Evolutionary conservation across 176 grass and related monocot genomes (phyloP).

Genomic region (Carex parvula): DNA sequence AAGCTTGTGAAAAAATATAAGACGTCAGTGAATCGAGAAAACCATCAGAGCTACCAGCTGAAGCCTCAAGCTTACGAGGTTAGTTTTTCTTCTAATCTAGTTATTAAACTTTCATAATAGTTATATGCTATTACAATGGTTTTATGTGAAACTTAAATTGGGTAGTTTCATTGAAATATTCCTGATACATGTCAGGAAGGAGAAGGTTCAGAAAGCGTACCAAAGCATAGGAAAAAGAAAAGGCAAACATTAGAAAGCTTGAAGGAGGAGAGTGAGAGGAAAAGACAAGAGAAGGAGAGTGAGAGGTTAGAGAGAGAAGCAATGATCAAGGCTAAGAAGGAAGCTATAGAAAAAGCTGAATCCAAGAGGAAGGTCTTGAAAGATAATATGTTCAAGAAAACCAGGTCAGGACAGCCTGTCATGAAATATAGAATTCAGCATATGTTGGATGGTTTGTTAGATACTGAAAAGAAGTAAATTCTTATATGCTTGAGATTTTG

Average conservation of each 20-base stretch:
- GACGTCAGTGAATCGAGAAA: slow-evolving; percentile 45
- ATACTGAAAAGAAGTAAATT: slow-evolving; percentile 43
- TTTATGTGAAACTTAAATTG: slow-evolving; percentile 1
- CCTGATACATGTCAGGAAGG: slow-evolving; percentile 25
- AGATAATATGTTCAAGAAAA: slow-evolving; percentile 93
- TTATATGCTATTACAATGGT: not conserved
- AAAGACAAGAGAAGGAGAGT: slow-evolving; percentile 58
- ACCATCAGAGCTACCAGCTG: slow-evolving; percentile 26
- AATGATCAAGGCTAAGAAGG: slow-evolving; percentile 46
- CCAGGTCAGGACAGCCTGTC: slow-evolving; percentile 71
- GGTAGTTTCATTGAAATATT: not conserved
- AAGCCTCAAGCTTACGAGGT: slow-evolving; percentile 42
- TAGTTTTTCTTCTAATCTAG: slow-evolving; percentile 4
- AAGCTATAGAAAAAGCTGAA: slow-evolving; percentile 51
- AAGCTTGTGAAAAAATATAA: slow-evolving; percentile 80
- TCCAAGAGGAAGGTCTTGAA: slow-evolving; percentile 47
- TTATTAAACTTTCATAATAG: not conserved
- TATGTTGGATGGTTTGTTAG: slow-evolving; percentile 61
- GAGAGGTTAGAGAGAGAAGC: slow-evolving; percentile 54
- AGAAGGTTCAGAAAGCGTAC: slow-evolving; percentile 23
- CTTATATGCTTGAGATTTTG: not conserved
- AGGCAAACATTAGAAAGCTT: slow-evolving; percentile 41
- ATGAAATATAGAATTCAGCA: slow-evolving; percentile 91
- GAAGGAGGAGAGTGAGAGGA: slow-evolving; percentile 78
- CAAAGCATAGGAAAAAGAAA: slow-evolving; percentile 44